These are phyloP conservation scores for Kalmusia sp. DNA, from an alignment of 2,329 filamentous ascomycete species.

Conservation along the genomic window DNA sequence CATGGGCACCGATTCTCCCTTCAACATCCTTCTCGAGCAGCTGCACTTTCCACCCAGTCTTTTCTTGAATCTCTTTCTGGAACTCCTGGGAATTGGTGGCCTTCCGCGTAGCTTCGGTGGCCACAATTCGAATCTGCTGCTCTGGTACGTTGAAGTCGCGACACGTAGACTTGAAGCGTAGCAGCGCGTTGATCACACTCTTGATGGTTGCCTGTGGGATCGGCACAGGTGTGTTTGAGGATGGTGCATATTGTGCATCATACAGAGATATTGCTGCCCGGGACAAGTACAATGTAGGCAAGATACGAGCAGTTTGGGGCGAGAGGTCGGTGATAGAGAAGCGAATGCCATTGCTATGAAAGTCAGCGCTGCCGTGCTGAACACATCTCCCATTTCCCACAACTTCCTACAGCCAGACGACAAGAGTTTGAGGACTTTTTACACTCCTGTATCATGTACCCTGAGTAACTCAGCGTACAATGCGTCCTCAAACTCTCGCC, in stretches of 20 bases:
- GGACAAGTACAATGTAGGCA: constrained; percentile 79
- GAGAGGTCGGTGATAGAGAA: constrained; percentile 88
- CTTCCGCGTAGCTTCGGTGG: constrained; percentile 87
- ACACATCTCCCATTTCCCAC: no score
- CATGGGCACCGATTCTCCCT: constrained; percentile 81
- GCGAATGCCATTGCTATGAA: constrained; percentile 84
- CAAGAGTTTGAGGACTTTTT: no score
- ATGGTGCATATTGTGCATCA: constrained; percentile 70
- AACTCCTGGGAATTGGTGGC: constrained; percentile 77
- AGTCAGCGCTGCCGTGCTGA: no score
- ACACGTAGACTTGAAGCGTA: constrained; percentile 76
- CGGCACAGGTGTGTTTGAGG: constrained; percentile 50
- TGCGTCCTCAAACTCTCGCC: no score
- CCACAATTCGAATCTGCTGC: constrained; percentile 74
- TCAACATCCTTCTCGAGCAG: constrained; percentile 82
- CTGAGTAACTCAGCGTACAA: no score
- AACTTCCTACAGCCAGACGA: no score
- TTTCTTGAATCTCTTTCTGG: constrained; percentile 66
- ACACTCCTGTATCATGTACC: no score
- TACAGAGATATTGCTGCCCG: constrained; percentile 85
- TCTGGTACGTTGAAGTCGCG: constrained; percentile 71
- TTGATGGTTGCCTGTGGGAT: constrained; percentile 67
- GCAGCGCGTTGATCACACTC: constrained; percentile 70
- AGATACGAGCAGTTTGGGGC: constrained; percentile 72
- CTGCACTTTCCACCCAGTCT: constrained; percentile 72